These are phyloP conservation scores for Diphasiastrum complanatum DNA, from an alignment of 83 land plant species.

Conservation along the genomic window DNA sequence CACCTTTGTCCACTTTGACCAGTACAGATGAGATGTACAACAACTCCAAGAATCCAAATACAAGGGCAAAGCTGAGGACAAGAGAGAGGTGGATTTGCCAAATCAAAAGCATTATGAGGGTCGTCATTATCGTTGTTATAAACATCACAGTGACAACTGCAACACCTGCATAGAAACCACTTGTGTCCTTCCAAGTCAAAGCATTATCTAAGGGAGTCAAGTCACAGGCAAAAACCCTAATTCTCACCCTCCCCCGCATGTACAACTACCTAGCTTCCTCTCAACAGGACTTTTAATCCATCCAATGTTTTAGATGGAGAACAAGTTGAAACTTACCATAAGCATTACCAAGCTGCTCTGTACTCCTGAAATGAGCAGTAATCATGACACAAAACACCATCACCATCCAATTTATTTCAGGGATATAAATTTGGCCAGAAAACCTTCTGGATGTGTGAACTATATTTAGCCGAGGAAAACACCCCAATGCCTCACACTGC, in stretches of 20 bases:
- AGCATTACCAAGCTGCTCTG: slow-evolving; percentile 28
- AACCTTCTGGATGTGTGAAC: slow-evolving; percentile 26
- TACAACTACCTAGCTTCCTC: no score
- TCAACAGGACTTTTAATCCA: no score
- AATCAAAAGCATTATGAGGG: slow-evolving; percentile 59
- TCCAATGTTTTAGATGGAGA: background rate
- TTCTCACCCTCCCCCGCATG: background rate
- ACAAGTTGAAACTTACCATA: slow-evolving; percentile 18
- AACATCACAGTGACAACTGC: slow-evolving; percentile 63
- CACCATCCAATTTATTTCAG: slow-evolving; percentile 27
- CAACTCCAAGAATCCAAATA: slow-evolving; percentile 43
- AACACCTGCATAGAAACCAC: slow-evolving; percentile 34
- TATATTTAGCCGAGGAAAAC: slow-evolving; percentile 30
- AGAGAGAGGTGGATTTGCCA: slow-evolving; percentile 54
- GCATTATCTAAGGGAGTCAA: background rate
- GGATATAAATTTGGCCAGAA: slow-evolving; percentile 32
- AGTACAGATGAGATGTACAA: slow-evolving; percentile 47
- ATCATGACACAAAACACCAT: slow-evolving; percentile 23
- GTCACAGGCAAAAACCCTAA: background rate
- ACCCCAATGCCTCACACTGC: slow-evolving; percentile 33
- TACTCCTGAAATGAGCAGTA: slow-evolving; percentile 26
- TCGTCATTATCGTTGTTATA: slow-evolving; percentile 42
- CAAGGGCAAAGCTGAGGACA: slow-evolving; percentile 26
- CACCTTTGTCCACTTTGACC: slow-evolving; percentile 42
- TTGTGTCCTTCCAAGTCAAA: background rate